Evolutionary conservation across 805 yeast genomes (phyloP), one percentile per base, ranked within the genome.

Genomic region (Cyberlindnera misumaiensis): DNA sequence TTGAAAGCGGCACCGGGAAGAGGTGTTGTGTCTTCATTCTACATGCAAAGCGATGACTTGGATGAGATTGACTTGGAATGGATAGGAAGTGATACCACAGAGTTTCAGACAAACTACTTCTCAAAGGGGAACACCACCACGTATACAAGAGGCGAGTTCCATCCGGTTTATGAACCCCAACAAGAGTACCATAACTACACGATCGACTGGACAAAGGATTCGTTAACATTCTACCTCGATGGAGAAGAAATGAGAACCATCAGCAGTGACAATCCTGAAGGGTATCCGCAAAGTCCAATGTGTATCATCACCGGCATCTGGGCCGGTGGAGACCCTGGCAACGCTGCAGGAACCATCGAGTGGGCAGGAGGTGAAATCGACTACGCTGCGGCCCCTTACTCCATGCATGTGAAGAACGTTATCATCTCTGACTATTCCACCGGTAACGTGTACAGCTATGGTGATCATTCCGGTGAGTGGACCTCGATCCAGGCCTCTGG

Each of bases 261-360:
- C 38, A 31, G 53, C 10, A 68, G 75, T 40, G 62, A 65, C 40
- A 65, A 79, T 16, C 55, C 74, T 13, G 70, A 76, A 53, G 95
- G 95, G 5, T 89, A 74, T 60, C 97, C 97, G 31, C 95, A 88
- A 63, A 66, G 87, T n/a, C 97, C 97, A 35, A 85, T 88, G 89
- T 70, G 65, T 47, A 56, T 83, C 11, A 70, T 65, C 55, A 65
- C 75, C 44, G 90, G 93, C 47, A 62, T 77, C 25, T 83, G 93
- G 90, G 88, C 88, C 4, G 90, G 89, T 51, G 93, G 93, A 56
- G 88, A 82, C 58, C 64, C 83, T 22, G 49, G 64, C 18, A 81
- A 81, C 51, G 64, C 68, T 6, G 64, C 65, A 28, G 90, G 90
- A 35, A 81, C 89, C 2, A 80, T 83, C 41, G 76, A 75, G 52